These are phyloP conservation scores for Pelargonium fulgidum DNA, from an alignment of 441 rosid species.

Conservation along the genomic window DNA sequence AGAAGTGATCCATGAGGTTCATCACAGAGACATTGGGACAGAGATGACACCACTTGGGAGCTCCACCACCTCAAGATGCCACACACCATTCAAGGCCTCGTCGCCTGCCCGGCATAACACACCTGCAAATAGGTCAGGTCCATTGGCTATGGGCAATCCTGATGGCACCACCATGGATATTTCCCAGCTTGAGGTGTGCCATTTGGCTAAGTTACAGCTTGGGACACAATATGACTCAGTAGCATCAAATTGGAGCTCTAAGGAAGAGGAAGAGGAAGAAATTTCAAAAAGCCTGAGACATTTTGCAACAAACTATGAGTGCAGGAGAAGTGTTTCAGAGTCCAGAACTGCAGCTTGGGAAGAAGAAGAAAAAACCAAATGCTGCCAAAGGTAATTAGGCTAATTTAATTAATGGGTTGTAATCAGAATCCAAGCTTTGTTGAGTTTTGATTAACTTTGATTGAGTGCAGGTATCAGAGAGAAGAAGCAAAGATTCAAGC, in stretches of 20 bases:
- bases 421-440: too few relatives aligned
- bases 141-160: conserved; percentile 27
- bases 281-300: conserved; percentile 83
- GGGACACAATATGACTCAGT: conserved; percentile 62
- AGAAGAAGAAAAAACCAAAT: conserved; percentile 42
- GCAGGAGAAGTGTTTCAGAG: conserved; percentile 46
- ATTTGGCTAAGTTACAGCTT: conserved; percentile 63
- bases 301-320: conserved; percentile 44
- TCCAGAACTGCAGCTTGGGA: conserved; percentile 35
- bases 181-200: conserved; percentile 55
- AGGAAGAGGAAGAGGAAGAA: conserved; percentile 92
- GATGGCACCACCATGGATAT: conserved; percentile 27
- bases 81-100: conserved; percentile 54
- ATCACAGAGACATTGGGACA: conserved; percentile 75
- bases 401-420: background rate
- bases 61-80: conserved; percentile 67
- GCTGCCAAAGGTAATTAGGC: conserved; percentile 54
- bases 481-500: conserved; percentile 93
- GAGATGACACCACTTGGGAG: conserved; percentile 94
- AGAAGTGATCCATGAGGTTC: conserved; percentile 26
- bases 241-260: conserved; percentile 82
- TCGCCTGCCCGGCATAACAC: conserved; percentile 97
- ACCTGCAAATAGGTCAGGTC: conserved; percentile 81
- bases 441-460: too few relatives aligned
- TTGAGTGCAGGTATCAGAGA: conserved; percentile 58